These are phyloP conservation scores for Cordyceps tenuipes DNA, from an alignment of 2,329 filamentous ascomycete species.

Conservation along the genomic window DNA sequence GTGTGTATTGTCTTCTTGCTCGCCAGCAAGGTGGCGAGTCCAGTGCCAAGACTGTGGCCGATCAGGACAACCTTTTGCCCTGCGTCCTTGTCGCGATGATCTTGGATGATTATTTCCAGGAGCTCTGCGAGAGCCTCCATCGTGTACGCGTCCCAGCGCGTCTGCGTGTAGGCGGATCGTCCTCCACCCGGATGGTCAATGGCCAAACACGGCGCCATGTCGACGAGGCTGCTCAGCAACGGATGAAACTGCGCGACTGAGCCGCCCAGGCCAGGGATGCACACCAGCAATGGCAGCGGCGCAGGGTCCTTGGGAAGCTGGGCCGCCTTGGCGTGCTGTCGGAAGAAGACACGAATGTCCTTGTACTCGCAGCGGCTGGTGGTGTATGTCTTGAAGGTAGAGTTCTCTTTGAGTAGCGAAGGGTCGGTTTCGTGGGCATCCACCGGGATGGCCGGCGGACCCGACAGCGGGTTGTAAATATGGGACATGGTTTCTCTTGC, in stretches of 20 bases:
- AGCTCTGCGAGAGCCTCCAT: conserved; percentile 68
- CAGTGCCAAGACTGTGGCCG: conserved; percentile 85
- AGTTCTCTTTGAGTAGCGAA: conserved; percentile 70
- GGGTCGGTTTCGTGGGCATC: conserved; percentile 54
- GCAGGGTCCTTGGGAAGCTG: conserved; percentile 67
- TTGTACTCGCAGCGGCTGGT: conserved; percentile 64
- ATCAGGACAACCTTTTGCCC: conserved; percentile 70
- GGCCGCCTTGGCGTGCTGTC: conserved; percentile 70
- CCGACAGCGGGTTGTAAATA: conserved; percentile 9
- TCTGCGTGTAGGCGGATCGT: conserved; percentile 64
- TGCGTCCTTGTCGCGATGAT: conserved; percentile 56
- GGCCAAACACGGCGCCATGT: conserved; percentile 70
- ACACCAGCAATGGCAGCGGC: conserved; percentile 77
- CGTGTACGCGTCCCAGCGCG: conserved; percentile 69
- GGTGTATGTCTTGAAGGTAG: conserved; percentile 61
- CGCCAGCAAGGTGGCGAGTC: conserved; percentile 64
- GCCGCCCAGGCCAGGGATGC: conserved; percentile 88
- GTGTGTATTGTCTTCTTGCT: conserved; percentile 33
- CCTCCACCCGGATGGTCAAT: conserved; percentile 91
- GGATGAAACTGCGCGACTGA: conserved; percentile 82
- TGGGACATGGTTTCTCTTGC: neutral
- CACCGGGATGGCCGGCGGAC: conserved; percentile 18
- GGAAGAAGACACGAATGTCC: conserved; percentile 73
- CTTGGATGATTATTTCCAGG: conserved; percentile 64
- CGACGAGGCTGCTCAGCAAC: conserved; percentile 70